Evolutionary conservation across 257 asterid species (phyloP).

Genomic region (Prunella vulgaris): DNA sequence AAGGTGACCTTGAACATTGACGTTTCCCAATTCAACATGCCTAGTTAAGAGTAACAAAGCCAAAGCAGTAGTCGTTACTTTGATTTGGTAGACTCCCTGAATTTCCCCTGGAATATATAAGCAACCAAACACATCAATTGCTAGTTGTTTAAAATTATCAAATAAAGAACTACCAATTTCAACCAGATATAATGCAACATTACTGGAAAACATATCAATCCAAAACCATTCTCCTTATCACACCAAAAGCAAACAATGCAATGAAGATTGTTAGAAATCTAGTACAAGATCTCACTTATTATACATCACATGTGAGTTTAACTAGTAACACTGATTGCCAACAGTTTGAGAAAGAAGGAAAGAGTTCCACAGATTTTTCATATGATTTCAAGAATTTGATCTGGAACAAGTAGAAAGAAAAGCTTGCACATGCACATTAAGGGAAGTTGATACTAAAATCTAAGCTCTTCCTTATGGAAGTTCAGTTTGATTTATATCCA

Average conservation of each 20-base stretch:
- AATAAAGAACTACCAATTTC: background rate
- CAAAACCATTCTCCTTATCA: background rate
- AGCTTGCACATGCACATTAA: background rate
- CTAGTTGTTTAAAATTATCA: background rate
- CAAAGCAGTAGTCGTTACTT: slow-evolving; percentile 86
- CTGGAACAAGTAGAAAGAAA: background rate
- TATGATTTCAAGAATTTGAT: background rate
- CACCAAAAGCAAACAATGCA: background rate
- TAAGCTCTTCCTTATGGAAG: background rate
- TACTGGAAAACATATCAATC: background rate
- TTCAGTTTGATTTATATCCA: background rate
- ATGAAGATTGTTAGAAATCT: background rate
- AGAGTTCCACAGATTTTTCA: background rate
- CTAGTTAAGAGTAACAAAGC: slow-evolving; percentile 72
- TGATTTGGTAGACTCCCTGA: slow-evolving; percentile 91
- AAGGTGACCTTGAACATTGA: slow-evolving; percentile 71
- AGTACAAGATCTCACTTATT: background rate
- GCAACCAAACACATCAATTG: slow-evolving; percentile 15
- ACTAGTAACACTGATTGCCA: background rate
- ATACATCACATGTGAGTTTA: background rate
- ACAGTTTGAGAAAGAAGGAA: background rate
- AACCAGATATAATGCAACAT: background rate
- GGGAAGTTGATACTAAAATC: background rate
- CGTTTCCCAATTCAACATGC: slow-evolving; percentile 62
- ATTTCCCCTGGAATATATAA: slow-evolving; percentile 67